Evolutionary conservation across 176 grass and related monocot genomes (phyloP), one percentile per base, ranked within the genome.

Genomic region (Raddia distichophylla): DNA sequence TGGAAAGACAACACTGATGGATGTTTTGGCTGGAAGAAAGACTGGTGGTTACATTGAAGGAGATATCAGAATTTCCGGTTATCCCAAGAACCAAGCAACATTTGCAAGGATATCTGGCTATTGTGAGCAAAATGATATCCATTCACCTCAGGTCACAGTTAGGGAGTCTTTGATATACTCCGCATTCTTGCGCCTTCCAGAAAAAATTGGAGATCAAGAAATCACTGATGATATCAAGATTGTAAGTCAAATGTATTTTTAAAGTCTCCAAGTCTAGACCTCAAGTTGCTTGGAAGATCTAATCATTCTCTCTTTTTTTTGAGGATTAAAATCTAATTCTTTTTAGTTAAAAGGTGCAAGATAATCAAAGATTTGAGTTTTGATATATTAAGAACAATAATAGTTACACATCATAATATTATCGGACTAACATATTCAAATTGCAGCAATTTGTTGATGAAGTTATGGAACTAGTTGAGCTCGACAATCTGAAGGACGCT

Each of bases 41-140:
- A 99, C 96, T 8, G 96, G 96, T 67, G 96, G 96, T 70, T 99
- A 99, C 81, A 99, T 99, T 33, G 96, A 99, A 86, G 96, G 96
- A 75, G 96, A 99, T 72, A 95, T 91, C 57, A 86, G 79, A 83
- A 99, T 99, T 75, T 86, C 93, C 2, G 96, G 96, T 55, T 95
- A 90, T 73, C 93, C 93, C 0, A 99, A 99, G 85, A 91, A 99
- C 37, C 96, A 99, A 86, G 89, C 80, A 74, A 99, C 96, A 48
- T 99, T 99, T 80, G 96, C 96, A 85, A 88, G 96, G 71, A 95
- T 99, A 80, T 99, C 96, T 76, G 96, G 96, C 16, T 99, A 99
- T 75, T 95, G 96, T 79, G 96, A 99, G 33, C 96, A 99, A 82
- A 99, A 95, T 86, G 96, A 99, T 86, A 99, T 99, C 60, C 96